phyloP scores from a whole-genome alignment of 2,329 filamentous ascomycete genomes.

The Albifimbria verrucaria region DNA sequence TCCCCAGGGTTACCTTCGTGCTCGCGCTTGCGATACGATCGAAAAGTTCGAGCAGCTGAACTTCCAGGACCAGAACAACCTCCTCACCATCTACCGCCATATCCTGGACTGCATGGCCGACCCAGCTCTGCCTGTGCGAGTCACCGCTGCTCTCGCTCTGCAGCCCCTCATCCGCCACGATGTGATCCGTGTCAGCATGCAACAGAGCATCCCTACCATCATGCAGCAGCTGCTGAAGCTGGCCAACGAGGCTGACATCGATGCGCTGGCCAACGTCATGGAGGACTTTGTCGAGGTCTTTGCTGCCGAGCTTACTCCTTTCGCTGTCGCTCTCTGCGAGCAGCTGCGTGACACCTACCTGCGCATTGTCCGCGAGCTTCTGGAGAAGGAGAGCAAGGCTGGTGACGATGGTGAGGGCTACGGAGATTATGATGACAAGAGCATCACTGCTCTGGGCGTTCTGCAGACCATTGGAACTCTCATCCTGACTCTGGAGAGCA shows the following conservation, averaged over 20 bases:
- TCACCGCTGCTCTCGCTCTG: conserved; percentile 88
- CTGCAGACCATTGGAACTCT: conserved; percentile 96
- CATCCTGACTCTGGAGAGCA: conserved; percentile 94
- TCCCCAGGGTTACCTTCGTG: conserved; percentile 85
- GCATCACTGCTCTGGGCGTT: conserved; percentile 93
- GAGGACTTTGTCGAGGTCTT: conserved; percentile 99
- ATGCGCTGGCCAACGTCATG: conserved; percentile 97
- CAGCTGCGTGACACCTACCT: conserved; percentile 95
- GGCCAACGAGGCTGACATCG: conserved; percentile 96
- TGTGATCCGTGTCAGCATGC: conserved; percentile 91
- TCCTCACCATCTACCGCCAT: conserved; percentile 93
- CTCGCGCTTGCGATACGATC: conserved; percentile 92
- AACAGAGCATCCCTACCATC: conserved; percentile 95
- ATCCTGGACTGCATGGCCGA: conserved; percentile 98
- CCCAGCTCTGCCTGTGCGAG: conserved; percentile 84
- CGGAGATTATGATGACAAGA: conserved; percentile 97
- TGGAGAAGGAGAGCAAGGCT: conserved; percentile 80
- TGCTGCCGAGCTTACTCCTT: conserved; percentile 92
- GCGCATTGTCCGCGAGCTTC: conserved; percentile 83
- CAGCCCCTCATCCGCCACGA: conserved; percentile 96
- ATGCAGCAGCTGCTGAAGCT: conserved; percentile 98
- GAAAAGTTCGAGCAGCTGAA: conserved; percentile 98
- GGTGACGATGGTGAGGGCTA: conserved; percentile 75
- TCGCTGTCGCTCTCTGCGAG: conserved; percentile 92
- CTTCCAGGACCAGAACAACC: conserved; percentile 94